A percentile compares a stretch with the other conserved stretches of the same genome.
These are phyloP conservation scores for Penstemon davidsonii DNA, from an alignment of 257 asterid genomes.

Conservation along the genomic window DNA sequence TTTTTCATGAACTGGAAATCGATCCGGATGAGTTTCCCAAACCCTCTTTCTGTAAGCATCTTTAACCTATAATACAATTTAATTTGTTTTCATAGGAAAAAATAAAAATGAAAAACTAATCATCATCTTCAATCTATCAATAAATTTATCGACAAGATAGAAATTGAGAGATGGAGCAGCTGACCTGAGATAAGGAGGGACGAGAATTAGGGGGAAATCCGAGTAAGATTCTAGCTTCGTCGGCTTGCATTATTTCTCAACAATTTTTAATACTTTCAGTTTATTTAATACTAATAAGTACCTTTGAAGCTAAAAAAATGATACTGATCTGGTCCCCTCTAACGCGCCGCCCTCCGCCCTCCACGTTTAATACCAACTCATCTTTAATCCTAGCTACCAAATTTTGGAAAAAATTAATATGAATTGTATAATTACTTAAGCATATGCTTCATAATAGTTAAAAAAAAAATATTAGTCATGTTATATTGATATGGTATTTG, in stretches of 20 bases:
- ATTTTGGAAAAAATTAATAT: no score
- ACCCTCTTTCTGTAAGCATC: conserved; percentile 65
- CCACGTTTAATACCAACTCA: no score
- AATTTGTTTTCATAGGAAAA: neutral
- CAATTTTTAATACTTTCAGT: no score
- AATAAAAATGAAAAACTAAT: neutral
- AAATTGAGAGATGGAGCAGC: neutral
- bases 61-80: conserved; percentile 45
- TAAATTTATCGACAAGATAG: neutral
- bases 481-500: no score
- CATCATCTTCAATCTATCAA: neutral
- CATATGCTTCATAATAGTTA: no score
- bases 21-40: conserved; percentile 82
- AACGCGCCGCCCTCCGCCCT: no score
- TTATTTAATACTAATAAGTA: no score
- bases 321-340: no score
- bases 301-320: no score
- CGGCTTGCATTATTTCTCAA: conserved; percentile 24
- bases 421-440: no score
- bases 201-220: conserved; percentile 37
- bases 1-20: conserved; percentile 55
- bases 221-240: conserved; percentile 40
- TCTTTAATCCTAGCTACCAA: no score
- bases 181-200: conserved; percentile 41
- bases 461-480: no score